Percentiles rank a stretch among this genome's conserved stretches.
Evolutionary conservation across 2,329 filamentous ascomycete genomes (phyloP).

Genomic region (Arthrinium puccinioides): DNA sequence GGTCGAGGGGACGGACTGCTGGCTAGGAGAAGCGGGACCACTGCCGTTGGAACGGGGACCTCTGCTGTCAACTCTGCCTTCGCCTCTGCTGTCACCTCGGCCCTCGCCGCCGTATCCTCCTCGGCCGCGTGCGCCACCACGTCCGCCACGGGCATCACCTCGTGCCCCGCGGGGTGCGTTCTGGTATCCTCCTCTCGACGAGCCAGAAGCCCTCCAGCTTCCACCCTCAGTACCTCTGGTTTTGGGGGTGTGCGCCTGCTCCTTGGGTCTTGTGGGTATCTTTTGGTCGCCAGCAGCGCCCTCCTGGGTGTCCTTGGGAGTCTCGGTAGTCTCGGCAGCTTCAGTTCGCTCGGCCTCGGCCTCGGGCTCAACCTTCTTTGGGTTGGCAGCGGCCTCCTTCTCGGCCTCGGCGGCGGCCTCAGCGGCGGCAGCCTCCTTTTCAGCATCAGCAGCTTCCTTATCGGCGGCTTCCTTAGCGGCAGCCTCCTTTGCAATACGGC

Average conservation of each 20-base stretch:
- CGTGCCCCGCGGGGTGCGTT: slow-evolving; percentile 30
- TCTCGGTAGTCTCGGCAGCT: not conserved
- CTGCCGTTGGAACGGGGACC: slow-evolving; percentile 41
- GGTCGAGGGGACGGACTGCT: slow-evolving; percentile 26
- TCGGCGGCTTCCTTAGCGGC: slow-evolving; percentile 49
- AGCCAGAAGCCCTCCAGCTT: slow-evolving; percentile 51
- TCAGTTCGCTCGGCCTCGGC: slow-evolving; percentile 17
- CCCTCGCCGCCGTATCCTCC: slow-evolving; percentile 32
- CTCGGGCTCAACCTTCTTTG: no score
- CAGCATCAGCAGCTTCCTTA: slow-evolving; percentile 31
- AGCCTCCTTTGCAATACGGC: slow-evolving; percentile 56
- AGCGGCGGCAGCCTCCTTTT: slow-evolving; percentile 15
- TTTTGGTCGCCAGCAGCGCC: slow-evolving; percentile 39
- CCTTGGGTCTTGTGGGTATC: slow-evolving; percentile 32
- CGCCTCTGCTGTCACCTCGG: slow-evolving; percentile 39
- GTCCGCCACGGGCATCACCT: slow-evolving; percentile 36
- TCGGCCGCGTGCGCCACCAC: slow-evolving; percentile 34
- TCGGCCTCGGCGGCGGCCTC: slow-evolving; percentile 26
- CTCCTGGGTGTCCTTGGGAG: slow-evolving; percentile 12
- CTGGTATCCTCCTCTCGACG: slow-evolving; percentile 22
- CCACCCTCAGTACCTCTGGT: slow-evolving; percentile 50
- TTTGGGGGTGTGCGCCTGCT: slow-evolving; percentile 38
- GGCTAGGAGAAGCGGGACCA: slow-evolving; percentile 22
- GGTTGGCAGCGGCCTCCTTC: slow-evolving; percentile 18
- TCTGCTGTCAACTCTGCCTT: slow-evolving; percentile 18